phyloP scores from a whole-genome alignment of 192 early-diverging fungal genomes.

The Gorgonomyces haynaldii region DNA sequence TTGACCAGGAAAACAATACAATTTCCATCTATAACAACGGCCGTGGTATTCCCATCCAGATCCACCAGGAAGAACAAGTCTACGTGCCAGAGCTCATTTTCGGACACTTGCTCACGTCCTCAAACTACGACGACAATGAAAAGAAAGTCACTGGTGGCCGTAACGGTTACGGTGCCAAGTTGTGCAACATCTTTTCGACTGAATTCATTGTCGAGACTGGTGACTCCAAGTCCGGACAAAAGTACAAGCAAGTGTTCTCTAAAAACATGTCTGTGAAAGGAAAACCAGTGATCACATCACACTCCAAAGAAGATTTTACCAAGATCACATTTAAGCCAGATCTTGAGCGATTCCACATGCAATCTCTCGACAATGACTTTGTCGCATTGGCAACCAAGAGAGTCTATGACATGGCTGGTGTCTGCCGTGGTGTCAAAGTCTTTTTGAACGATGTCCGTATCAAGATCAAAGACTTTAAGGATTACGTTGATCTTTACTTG shows the following conservation, averaged over 20 bases:
- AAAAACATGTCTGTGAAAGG: slow-evolving; percentile 82
- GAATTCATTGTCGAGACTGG: slow-evolving; percentile 91
- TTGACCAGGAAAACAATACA: slow-evolving; percentile 60
- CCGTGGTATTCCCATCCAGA: slow-evolving; percentile 82
- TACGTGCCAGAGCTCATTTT: slow-evolving; percentile 98
- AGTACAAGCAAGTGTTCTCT: slow-evolving; percentile 73
- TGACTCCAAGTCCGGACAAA: slow-evolving; percentile 54
- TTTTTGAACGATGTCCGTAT: slow-evolving; percentile 73
- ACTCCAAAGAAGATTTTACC: slow-evolving; percentile 69
- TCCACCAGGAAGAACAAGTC: slow-evolving; percentile 76
- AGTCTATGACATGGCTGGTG: slow-evolving; percentile 87
- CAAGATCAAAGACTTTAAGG: slow-evolving; percentile 77
- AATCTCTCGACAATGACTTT: slow-evolving; percentile 70
- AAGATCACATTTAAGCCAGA: slow-evolving; percentile 93
- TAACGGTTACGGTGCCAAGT: slow-evolving; percentile 77
- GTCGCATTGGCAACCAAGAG: slow-evolving; percentile 82
- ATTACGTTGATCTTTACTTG: slow-evolving; percentile 77
- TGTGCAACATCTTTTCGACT: slow-evolving; percentile 93
- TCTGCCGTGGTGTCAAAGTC: slow-evolving; percentile 71
- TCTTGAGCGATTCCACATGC: slow-evolving; percentile 82
- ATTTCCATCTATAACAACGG: slow-evolving; percentile 94
- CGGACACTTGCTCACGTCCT: slow-evolving; percentile 90
- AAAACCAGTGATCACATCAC: slow-evolving; percentile 60
- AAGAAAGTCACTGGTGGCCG: slow-evolving; percentile 92
- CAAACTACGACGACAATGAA: slow-evolving; percentile 92